phyloP scores from a whole-genome alignment of 2,329 filamentous ascomycete species.

The Raffaelea ambrosiae region DNA sequence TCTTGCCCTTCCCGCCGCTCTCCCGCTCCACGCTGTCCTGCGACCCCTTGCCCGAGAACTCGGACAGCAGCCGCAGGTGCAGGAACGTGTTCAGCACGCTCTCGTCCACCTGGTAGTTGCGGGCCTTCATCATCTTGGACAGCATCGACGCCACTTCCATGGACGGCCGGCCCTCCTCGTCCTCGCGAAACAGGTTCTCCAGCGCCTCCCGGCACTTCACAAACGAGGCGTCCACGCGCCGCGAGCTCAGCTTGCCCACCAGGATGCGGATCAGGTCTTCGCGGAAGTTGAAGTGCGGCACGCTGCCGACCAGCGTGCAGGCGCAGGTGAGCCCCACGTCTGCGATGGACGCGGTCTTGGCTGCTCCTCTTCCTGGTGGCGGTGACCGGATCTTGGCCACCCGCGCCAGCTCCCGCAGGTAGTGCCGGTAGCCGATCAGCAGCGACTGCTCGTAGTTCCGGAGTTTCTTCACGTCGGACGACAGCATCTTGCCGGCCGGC shows the following conservation, averaged over 20 bases:
- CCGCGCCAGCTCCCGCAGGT: slow-evolving; percentile 66
- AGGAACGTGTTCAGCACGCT: slow-evolving; percentile 85
- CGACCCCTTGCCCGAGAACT: slow-evolving; percentile 79
- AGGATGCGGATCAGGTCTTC: slow-evolving; percentile 80
- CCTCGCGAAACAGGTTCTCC: slow-evolving; percentile 72
- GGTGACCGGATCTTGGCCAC: slow-evolving; percentile 45
- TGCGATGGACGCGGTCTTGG: slow-evolving; percentile 49
- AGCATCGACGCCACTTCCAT: slow-evolving; percentile 79
- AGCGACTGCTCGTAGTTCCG: slow-evolving; percentile 82
- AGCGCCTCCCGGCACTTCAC: slow-evolving; percentile 69
- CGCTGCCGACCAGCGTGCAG: slow-evolving; percentile 68
- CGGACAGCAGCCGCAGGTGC: slow-evolving; percentile 76
- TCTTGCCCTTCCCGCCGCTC: slow-evolving; percentile 36
- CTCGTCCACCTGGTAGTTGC: slow-evolving; percentile 75
- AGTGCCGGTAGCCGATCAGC: slow-evolving; percentile 74
- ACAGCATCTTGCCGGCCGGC: slow-evolving; percentile 64
- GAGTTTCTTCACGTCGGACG: slow-evolving; percentile 80
- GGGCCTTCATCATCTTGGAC: slow-evolving; percentile 90
- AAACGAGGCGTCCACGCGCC: slow-evolving; percentile 65
- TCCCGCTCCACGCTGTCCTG: slow-evolving; percentile 61
- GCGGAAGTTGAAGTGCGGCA: slow-evolving; percentile 97
- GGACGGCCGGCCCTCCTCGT: slow-evolving; percentile 83
- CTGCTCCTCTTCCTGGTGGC: slow-evolving; percentile 26
- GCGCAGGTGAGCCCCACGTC: slow-evolving; percentile 78
- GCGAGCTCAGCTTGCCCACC: slow-evolving; percentile 70